These are phyloP conservation scores for Dothiorella sarmentorum DNA, from an alignment of 2,329 filamentous ascomycete genomes.

Conservation along the genomic window DNA sequence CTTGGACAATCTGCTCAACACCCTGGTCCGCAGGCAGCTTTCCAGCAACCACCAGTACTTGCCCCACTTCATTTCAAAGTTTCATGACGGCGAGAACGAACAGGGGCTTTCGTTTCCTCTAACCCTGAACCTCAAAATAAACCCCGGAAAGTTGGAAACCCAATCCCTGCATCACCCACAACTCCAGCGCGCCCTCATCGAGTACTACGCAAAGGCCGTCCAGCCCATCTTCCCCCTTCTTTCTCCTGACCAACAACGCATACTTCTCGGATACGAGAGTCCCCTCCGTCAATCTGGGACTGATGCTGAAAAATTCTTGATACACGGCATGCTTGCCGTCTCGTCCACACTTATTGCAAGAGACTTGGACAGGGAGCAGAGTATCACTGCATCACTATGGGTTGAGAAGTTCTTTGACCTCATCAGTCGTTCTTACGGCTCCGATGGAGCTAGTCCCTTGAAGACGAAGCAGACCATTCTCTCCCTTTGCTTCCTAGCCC, in stretches of 20 bases:
- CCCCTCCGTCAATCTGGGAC: slow-evolving; percentile 1
- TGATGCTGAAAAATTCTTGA: not conserved
- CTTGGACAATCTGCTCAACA: not conserved
- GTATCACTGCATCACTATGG: slow-evolving; percentile 5
- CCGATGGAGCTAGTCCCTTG: not conserved
- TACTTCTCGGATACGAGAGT: slow-evolving; percentile 7
- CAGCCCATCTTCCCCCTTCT: slow-evolving; percentile 9
- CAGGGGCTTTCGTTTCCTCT: not conserved
- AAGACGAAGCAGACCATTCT: not conserved
- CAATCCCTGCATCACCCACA: slow-evolving; percentile 16
- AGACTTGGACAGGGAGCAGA: slow-evolving; percentile 9
- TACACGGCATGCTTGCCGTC: slow-evolving; percentile 8
- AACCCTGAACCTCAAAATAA: slow-evolving; percentile 6
- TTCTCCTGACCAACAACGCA: not conserved
- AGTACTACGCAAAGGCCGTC: slow-evolving; percentile 11
- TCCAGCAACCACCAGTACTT: not conserved
- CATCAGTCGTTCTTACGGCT: not conserved
- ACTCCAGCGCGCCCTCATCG: slow-evolving; percentile 8
- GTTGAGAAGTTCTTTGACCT: slow-evolving; percentile 6
- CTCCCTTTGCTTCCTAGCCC: not conserved
- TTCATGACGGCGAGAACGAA: not conserved
- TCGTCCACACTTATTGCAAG: slow-evolving; percentile 3
- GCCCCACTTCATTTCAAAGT: not conserved
- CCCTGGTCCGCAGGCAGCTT: not conserved
- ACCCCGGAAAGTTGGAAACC: slow-evolving; percentile 1